A percentile compares a stretch with the other conserved stretches of the same genome.
These are phyloP conservation scores for Chlamydomonas schloesseri DNA, from an alignment of 139 green algal species.

Conservation along the genomic window DNA sequence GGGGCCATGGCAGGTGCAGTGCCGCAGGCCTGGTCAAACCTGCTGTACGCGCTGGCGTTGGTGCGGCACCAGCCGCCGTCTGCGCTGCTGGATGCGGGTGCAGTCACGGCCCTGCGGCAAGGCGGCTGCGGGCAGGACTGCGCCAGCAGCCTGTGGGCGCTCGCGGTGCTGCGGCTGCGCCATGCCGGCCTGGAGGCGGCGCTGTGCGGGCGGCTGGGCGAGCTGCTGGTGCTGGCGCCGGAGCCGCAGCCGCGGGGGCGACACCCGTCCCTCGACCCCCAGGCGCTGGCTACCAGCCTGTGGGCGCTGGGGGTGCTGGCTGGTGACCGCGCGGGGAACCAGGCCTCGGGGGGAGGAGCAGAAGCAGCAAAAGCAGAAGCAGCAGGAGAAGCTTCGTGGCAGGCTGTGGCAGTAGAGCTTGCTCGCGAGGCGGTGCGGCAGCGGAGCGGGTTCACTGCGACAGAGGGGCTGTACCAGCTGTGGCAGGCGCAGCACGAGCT, in stretches of 20 bases:
- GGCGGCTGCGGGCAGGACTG: not conserved
- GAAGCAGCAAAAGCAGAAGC: no score
- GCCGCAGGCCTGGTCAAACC: not conserved
- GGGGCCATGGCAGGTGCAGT: not conserved
- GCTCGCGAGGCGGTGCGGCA: not conserved
- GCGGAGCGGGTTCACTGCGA: not conserved
- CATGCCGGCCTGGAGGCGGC: not conserved
- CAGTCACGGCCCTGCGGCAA: no score
- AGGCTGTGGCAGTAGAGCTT: not conserved
- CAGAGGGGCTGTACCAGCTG: not conserved
- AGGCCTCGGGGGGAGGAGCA: no score
- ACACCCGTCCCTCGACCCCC: not conserved
- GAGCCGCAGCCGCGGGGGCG: not conserved
- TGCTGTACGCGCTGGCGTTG: not conserved
- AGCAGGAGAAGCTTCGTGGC: no score
- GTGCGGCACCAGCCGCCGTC: not conserved
- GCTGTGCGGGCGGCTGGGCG: not conserved
- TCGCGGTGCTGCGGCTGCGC: constrained; percentile 8
- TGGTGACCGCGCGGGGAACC: no score
- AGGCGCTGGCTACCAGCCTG: not conserved
- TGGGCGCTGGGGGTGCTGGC: constrained; percentile 7
- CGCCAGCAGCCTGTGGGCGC: constrained; percentile 10
- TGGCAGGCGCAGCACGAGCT: not conserved
- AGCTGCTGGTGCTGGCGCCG: not conserved
- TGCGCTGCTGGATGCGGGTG: not conserved